Evolutionary conservation across 2,329 filamentous ascomycete genomes (phyloP).

Genomic region (Colletotrichum chrysophilum): DNA sequence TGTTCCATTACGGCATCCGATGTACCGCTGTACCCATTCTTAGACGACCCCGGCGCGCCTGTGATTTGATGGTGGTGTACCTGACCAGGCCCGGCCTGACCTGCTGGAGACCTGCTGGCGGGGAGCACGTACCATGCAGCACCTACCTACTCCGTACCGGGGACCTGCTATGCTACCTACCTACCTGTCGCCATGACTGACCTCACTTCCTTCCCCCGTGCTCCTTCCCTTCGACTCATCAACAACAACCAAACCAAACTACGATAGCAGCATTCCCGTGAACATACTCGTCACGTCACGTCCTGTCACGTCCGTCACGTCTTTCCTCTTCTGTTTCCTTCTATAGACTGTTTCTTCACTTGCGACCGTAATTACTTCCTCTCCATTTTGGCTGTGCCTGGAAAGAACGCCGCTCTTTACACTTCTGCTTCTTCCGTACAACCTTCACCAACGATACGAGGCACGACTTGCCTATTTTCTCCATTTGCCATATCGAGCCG

Average conservation of each 20-base stretch:
- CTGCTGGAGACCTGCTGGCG: slow-evolving; percentile 6
- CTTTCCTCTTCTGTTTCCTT: slow-evolving; percentile 19
- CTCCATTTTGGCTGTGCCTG: slow-evolving; percentile 17
- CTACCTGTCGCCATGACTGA: slow-evolving; percentile 6
- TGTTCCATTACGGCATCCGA: neutral
- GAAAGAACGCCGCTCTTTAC: slow-evolving; percentile 18
- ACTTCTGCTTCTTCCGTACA: slow-evolving; percentile 16
- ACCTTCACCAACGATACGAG: slow-evolving; percentile 7
- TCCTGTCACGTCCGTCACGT: slow-evolving; percentile 12
- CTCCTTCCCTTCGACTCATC: slow-evolving; percentile 17
- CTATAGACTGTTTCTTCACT: slow-evolving; percentile 13
- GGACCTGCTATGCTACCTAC: neutral
- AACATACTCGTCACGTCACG: slow-evolving; percentile 20
- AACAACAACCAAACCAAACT: slow-evolving; percentile 16
- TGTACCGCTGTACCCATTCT: neutral
- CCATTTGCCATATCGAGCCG: neutral
- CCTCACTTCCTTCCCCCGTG: slow-evolving; percentile 14
- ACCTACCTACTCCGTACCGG: neutral
- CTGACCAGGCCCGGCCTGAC: neutral
- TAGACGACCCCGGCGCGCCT: neutral
- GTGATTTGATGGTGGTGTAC: neutral
- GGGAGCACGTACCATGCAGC: slow-evolving; percentile 7
- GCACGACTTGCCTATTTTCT: neutral
- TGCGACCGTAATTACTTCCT: slow-evolving; percentile 12
- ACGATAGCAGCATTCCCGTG: slow-evolving; percentile 17